Evolutionary conservation across 2,329 filamentous ascomycete genomes (phyloP), one percentile per base, ranked within the genome.

Genomic region (Fusarium oxysporum): DNA sequence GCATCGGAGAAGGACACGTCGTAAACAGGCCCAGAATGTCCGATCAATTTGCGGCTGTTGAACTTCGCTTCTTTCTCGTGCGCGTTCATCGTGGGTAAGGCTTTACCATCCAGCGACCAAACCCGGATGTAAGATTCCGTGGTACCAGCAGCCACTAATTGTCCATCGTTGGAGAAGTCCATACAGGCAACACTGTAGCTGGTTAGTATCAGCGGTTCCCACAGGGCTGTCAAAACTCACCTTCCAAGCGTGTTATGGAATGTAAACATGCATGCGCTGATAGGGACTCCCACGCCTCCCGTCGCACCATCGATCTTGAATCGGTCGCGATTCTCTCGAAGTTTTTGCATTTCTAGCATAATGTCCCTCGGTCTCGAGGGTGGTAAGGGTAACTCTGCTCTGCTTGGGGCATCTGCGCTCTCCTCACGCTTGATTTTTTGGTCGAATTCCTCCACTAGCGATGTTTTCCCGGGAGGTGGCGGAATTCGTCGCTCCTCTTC

Each of bases 251-350:
- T 97, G 82, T 99, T 99, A 85, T 99, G 96, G 79, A 98, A 97
- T 1, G 96, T 99, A 81, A 97, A 98, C 93, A 98, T 98, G 85
- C 94, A 96, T 30, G 97, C 92, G 77, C 95, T 97, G 67, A 98
- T 87, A 32, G 92, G 91, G 61, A 94, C 90, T 19, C 95, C 94
- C 56, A 95, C 89, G 13, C 95, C 96, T 21, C 94, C 93, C 17
- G 93, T 96, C 38, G 93, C 90, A 25, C 92, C 90, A 67, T 97
- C 93, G 64, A 98, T 96, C 79, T 91, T 92, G 81, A 98, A 97
- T 23, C 96, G 90, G 78, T 98, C 96, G 28, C 96, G 91, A 78
- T 97, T 94, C 81, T 99, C 96, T 73, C 94, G 93, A 14, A 98
- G 91, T 80, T 96, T 96, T 78, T 96, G 94, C 77, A 98, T 95